Evolutionary conservation across 169 alveolate genomes (phyloP), one percentile per base, ranked within the genome.

Genomic region (Babesia divergens): DNA sequence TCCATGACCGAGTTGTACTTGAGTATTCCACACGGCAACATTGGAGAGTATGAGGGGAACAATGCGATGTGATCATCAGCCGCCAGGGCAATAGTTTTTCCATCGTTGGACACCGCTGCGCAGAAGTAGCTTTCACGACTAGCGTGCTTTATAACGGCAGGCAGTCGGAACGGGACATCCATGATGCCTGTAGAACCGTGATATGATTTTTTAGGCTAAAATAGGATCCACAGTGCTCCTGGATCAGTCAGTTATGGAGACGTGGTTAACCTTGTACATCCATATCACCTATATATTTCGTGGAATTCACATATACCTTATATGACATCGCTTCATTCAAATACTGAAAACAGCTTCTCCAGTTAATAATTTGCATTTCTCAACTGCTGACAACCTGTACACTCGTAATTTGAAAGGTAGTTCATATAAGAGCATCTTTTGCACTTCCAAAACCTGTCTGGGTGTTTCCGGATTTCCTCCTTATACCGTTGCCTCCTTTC

Each of bases 361-460:
- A 16, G 5, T 16, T 55, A 58, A 5, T 60, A 6, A 20, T 62
- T 59, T 13, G 85, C 55, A 20, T 42, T 42, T 32, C 74, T 50
- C 18, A 75, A 56, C 0, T 58, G 59, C 22, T 75, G 68, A 35
- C 85, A 75, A 2, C 72, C 65, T 6, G 50, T 42, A 58, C 85
- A 75, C 31, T 54, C 74, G 65, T 75, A 75, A 22, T 65, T 75
- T 26, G 85, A 75, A 6, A 75, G 55, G 62, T 75, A 75, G 65
- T 75, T 75, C 85, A 75, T 75, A 26, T 14, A 75, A 6, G 26
- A 60, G 26, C 85, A 75, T 40, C 35, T 64, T n/a, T 75, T 75
- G 64, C 85, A 75, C 72, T 75, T 75, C 85, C 85, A 75, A 32
- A 75, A 75, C 40, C 85, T 22, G 16, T 75, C 85, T 26, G 68